Percentiles rank a stretch among this genome's conserved stretches.
Evolutionary conservation across 768 basidiomycete genomes (phyloP).

Genomic region (Piloderma croceum): DNA sequence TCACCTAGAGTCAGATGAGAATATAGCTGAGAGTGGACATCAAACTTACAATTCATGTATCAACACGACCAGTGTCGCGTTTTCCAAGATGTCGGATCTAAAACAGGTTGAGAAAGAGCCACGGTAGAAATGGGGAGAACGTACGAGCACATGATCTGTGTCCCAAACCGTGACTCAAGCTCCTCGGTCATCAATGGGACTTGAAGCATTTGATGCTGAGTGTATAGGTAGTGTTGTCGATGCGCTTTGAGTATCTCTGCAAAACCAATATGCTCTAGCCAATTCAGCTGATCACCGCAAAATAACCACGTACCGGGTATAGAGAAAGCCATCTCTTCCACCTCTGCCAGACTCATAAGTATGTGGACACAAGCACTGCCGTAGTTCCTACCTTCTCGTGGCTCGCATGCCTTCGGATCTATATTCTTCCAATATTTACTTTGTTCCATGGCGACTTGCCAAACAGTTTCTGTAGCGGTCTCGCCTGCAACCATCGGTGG

Average conservation of each 20-base stretch:
- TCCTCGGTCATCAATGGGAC: slow-evolving; percentile 67
- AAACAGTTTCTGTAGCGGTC: slow-evolving; percentile 82
- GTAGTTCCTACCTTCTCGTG: slow-evolving; percentile 56
- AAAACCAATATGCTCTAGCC: slow-evolving; percentile 4
- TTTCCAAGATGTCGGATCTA: slow-evolving; percentile 75
- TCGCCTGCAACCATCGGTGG: slow-evolving; percentile 71
- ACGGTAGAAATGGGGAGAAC: slow-evolving; percentile 24
- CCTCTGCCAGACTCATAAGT: slow-evolving; percentile 34
- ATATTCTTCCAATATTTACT: slow-evolving; percentile 89
- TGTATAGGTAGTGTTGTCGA: slow-evolving; percentile 77
- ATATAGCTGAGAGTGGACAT: slow-evolving; percentile 1
- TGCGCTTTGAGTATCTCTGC: slow-evolving; percentile 85
- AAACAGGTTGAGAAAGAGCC: slow-evolving; percentile 1
- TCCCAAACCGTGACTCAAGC: slow-evolving; percentile 66
- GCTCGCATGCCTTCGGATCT: slow-evolving; percentile 76
- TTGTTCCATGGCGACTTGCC: slow-evolving; percentile 82
- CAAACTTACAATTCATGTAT: slow-evolving; percentile 87
- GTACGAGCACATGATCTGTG: slow-evolving; percentile 88
- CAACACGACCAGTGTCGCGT: slow-evolving; percentile 76
- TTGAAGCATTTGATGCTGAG: slow-evolving; percentile 71
- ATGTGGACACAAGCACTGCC: slow-evolving; percentile 1
- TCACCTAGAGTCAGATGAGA: slow-evolving; percentile 23
- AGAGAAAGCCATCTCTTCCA: slow-evolving; percentile 57
- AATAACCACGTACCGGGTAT: slow-evolving; percentile 51
- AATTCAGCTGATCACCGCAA: slow-evolving; percentile 1